Conservation (phyloP, 441 rosid species). For the Euphorbia celastroides region DNA sequence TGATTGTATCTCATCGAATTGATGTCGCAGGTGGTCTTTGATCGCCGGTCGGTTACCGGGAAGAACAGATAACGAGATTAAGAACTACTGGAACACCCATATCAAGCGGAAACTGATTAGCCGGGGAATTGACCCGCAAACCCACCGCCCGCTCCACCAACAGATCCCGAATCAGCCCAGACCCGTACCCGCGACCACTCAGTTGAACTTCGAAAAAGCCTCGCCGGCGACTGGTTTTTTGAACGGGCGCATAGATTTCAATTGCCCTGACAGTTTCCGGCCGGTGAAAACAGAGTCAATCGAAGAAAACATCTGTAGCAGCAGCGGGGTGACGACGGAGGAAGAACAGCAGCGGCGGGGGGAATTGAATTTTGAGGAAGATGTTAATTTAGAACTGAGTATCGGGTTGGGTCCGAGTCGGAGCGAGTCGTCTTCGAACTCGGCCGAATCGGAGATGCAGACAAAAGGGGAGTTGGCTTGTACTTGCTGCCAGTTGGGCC, state of each 20-base stretch:
- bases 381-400: conserved; percentile 19
- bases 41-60: conserved; percentile 39
- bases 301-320: conserved; percentile 21
- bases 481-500: conserved; percentile 49
- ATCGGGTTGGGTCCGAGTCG: conserved; percentile 24
- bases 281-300: conserved; percentile 14
- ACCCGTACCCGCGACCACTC: background rate
- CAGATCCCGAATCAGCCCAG: background rate
- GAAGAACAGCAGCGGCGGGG: conserved; percentile 19
- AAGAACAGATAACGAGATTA: conserved; percentile 41
- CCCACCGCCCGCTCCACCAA: conserved; percentile 28
- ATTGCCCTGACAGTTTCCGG: background rate
- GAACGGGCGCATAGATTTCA: conserved; percentile 11
- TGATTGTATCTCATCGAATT: background rate
- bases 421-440: conserved; percentile 24
- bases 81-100: conserved; percentile 45
- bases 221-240: conserved; percentile 9
- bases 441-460: conserved; percentile 38
- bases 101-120: conserved; percentile 34
- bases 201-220: conserved; percentile 15
- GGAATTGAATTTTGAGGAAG: background rate
- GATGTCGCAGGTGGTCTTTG: conserved; percentile 32
- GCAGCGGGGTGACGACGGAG: conserved; percentile 24
- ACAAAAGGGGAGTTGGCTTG: conserved; percentile 25
- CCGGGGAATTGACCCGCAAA: conserved; percentile 37